These are phyloP conservation scores for Leptosphaerulina australis DNA, from an alignment of 2,329 filamentous ascomycete species.

Conservation along the genomic window DNA sequence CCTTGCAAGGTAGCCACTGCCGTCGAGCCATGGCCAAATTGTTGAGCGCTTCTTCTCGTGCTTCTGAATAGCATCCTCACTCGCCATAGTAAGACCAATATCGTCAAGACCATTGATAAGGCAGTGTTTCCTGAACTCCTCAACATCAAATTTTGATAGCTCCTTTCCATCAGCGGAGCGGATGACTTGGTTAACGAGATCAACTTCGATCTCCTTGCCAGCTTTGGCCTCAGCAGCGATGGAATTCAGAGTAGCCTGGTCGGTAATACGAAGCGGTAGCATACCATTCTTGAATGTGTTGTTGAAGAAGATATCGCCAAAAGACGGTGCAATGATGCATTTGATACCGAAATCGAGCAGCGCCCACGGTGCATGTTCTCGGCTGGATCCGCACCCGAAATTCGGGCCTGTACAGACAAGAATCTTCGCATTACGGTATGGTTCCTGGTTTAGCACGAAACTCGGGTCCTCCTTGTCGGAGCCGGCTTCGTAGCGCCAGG, in stretches of 20 bases:
- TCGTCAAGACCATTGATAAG: conserved; percentile 92
- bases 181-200: conserved; percentile 83
- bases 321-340: conserved; percentile 87
- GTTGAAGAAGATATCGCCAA: conserved; percentile 96
- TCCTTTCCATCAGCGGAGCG: conserved; percentile 75
- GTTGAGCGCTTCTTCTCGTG: conserved; percentile 80
- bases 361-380: conserved; percentile 97
- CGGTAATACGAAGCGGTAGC: conserved; percentile 80
- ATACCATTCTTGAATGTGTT: conserved; percentile 99
- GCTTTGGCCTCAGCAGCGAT: conserved; percentile 79
- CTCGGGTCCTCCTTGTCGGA: conserved; percentile 73
- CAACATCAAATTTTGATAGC: conserved; percentile 82
- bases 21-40: conserved; percentile 90
- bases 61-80: conserved; percentile 82
- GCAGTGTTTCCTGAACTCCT: conserved; percentile 94
- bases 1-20: conserved; percentile 75
- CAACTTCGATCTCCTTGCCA: conserved; percentile 84
- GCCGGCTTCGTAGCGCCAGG: conserved; percentile 73
- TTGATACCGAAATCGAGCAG: conserved; percentile 96
- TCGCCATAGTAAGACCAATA: conserved; percentile 91
- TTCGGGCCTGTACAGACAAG: conserved; percentile 90
- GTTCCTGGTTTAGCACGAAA: conserved; percentile 89
- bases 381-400: conserved; percentile 91
- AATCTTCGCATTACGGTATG: conserved; percentile 84
- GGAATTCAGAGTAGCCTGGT: conserved; percentile 68